Base-by-base conservation (phyloP, 208 protist species). In the Leishmania tarentolae region DNA sequence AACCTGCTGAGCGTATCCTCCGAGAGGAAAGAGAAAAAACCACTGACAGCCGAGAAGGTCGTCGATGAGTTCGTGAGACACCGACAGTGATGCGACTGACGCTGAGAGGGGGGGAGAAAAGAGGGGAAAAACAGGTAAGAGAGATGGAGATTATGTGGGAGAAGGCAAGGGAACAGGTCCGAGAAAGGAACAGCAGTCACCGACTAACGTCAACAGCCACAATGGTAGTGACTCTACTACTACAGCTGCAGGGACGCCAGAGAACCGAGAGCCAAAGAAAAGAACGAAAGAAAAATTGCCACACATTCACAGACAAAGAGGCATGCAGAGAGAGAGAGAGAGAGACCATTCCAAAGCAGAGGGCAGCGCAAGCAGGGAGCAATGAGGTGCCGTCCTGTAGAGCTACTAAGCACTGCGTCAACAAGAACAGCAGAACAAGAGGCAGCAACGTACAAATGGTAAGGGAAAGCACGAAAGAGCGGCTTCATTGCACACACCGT, bases 231-330 rank as follows among this genome's bases (percentile, higher is more conserved):
- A 50, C 19, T 13, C 28, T 31, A 52, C 37, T 13, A 73, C 44
- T 17, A 52, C 24, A 73, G 37, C 37, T 11, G 46, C 50, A 72
- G 24, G 1, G 35, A 61, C 56, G 8, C 76, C 21, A 53, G 74
- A 70, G 72, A 5, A 70, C 44, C 68, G 63, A 78, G 40, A 80
- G 66, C n/a, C 79, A 79, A 71, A 42, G 47, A 19, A 15, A 15
- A 37, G 6, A 8, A 11, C 15, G 24, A 21, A 68, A 15, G 19
- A 65, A 28, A n/a, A n/a, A n/a, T n/a, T n/a, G n/a, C n/a, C n/a
- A n/a, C n/a, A n/a, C n/a, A 9, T 15, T 28, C 31, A 70, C 35
- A 70, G 31, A 72, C 68, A 8, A 17, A 13, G 17, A 70, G 40
- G 44, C 75, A 24, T 28, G 53, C 74, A 80, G 44, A 37, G 35